These are phyloP conservation scores for Lentinula detonsa DNA, from an alignment of 768 basidiomycete genomes.

Conservation along the genomic window DNA sequence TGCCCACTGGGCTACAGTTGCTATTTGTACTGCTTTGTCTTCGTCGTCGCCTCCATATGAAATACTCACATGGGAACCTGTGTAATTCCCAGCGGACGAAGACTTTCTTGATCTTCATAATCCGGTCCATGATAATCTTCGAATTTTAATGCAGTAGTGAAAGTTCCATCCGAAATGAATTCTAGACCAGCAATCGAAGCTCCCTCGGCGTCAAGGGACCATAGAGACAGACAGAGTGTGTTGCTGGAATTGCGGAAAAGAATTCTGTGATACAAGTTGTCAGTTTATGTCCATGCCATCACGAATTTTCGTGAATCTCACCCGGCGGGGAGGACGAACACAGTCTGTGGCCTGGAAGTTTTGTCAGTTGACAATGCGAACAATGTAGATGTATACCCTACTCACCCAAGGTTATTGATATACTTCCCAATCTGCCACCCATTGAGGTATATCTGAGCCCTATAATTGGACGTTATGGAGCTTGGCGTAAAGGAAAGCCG, in stretches of 20 bases:
- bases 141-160: conserved; percentile 32
- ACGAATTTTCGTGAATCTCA: conserved; percentile 13
- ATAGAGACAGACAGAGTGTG: conserved; percentile 41
- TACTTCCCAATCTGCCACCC: conserved; percentile 52
- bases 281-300: neutral
- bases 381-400: neutral
- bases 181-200: conserved; percentile 35
- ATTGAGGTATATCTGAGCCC: conserved; percentile 44
- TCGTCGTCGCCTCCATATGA: neutral
- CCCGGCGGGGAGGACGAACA: conserved; percentile 46
- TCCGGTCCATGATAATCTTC: conserved; percentile 37
- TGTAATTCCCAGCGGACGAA: conserved; percentile 18
- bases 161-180: conserved; percentile 39
- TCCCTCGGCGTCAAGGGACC: conserved; percentile 39
- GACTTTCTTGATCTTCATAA: conserved; percentile 27
- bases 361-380: too few relatives aligned
- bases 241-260: conserved; percentile 35
- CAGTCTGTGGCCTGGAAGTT: conserved; percentile 33
- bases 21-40: neutral
- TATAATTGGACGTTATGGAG: conserved; percentile 37
- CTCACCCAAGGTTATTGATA: conserved; percentile 43
- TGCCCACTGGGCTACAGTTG: neutral
- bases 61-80: neutral
- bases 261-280: conserved; percentile 22
- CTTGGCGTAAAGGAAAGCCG: conserved; percentile 40